Conservation (phyloP, 345 rosid species). For the Acer campestre region DNA sequence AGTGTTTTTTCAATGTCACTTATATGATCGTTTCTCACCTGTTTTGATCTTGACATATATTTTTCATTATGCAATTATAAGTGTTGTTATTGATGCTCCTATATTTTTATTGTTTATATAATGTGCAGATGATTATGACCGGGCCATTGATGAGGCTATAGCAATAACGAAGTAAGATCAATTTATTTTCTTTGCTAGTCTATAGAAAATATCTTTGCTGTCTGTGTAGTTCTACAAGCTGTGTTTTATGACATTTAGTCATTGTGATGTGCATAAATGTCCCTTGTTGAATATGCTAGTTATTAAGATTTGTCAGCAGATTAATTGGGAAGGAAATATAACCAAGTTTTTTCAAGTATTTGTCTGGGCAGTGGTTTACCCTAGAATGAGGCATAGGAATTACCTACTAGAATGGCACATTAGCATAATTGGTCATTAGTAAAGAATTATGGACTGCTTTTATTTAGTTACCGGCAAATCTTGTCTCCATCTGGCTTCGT, state of each 20-base stretch:
- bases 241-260: neutral
- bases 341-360: neutral
- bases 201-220: constrained; percentile 1
- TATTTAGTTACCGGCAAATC: neutral
- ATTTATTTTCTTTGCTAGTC: constrained; percentile 12
- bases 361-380: neutral
- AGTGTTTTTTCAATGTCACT: neutral
- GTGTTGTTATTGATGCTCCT: neutral
- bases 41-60: neutral
- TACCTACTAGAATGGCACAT: neutral
- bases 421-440: neutral
- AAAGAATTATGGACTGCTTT: constrained; percentile 3
- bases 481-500: neutral
- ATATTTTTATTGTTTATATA: constrained; percentile 19
- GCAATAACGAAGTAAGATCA: constrained; percentile 56
- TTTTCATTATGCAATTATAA: neutral
- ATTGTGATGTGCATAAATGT: neutral
- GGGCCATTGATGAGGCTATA: constrained; percentile 70
- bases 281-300: neutral
- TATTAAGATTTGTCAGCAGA: neutral
- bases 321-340: neutral
- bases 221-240: neutral
- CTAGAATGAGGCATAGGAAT: neutral
- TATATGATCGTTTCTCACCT: neutral
- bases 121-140: constrained; percentile 74